Conservation (phyloP, 148 eudicot species). For the Bassia scoparia region DNA sequence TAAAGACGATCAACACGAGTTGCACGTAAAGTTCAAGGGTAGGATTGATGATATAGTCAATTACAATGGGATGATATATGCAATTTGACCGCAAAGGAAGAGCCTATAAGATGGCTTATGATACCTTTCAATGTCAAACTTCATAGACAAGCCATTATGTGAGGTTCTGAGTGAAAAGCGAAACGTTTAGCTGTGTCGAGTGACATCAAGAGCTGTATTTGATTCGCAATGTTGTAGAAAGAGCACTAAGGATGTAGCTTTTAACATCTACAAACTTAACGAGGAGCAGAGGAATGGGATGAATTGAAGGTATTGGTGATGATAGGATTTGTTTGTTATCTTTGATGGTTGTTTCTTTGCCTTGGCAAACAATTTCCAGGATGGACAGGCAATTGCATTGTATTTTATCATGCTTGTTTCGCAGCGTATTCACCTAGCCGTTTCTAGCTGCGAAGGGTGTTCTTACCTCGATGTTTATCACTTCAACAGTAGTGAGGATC, state of each 20-base stretch:
- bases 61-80: neutral
- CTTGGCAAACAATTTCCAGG: neutral
- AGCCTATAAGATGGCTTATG: neutral
- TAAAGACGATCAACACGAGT: neutral
- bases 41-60: neutral
- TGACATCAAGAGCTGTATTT: neutral
- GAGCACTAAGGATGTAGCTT: neutral
- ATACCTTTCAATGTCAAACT: neutral
- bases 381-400: neutral
- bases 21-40: neutral
- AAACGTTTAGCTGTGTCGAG: neutral
- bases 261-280: neutral
- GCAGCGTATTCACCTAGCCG: neutral
- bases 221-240: neutral
- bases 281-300: neutral
- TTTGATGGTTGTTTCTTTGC: neutral
- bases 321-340: neutral
- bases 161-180: neutral
- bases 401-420: neutral
- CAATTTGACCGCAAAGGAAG: neutral
- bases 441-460: no score
- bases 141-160: neutral
- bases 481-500: no score
- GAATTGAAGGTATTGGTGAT: neutral
- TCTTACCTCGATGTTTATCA: no score